Base-by-base conservation (phyloP, 2,329 filamentous ascomycete species). In the Exophiala phaeomuriformis region DNA sequence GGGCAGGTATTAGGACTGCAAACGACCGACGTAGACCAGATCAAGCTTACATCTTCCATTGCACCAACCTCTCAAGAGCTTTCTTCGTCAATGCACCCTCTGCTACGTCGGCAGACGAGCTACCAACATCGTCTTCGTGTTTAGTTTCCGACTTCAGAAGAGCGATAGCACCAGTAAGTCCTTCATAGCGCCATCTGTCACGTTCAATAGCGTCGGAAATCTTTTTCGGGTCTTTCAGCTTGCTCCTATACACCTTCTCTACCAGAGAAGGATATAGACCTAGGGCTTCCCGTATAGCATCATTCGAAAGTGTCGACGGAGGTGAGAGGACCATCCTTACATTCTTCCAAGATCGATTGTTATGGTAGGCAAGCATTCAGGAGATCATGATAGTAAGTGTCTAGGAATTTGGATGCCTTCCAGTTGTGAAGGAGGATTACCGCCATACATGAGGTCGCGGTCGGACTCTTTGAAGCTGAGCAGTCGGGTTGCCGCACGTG, bases 31-130 rank as follows among this genome's bases (percentile, higher is more conserved):
- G 7, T 45, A 31, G 42, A 19, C 29, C n/a, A 45, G 42, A 45
- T 7, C 33, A 41, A 36, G 19, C 68, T 63, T 60, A 74, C 72
- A 71, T 63, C 58, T 74, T 74, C 72, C 72, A 75, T 44, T 72
- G 69, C 60, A 74, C 70, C 47, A 72, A 57, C 46, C 58, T 63
- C 45, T 69, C 61, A 35, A 72, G 43, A n/a, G 56, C 59, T 3
- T 61, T 55, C 6, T 64, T 58, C 19, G 52, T 45, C n/a, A 61
- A 33, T 10, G 55, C 52, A 7, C 59, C 56, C 10, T 54, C 43
- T 29, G 53, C 35, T n/a, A 53, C 30, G 45, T 53, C 45, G 10
- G 5, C 29, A n/a, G 28, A 28, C 3, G 37, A 2, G 40, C 27
- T 41, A 6, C 12, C 30, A 8, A n/a, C 47, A 9, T 54, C 39